Evolutionary conservation across 345 rosid species (phyloP).

Genomic region (Eucalyptus melliodora): DNA sequence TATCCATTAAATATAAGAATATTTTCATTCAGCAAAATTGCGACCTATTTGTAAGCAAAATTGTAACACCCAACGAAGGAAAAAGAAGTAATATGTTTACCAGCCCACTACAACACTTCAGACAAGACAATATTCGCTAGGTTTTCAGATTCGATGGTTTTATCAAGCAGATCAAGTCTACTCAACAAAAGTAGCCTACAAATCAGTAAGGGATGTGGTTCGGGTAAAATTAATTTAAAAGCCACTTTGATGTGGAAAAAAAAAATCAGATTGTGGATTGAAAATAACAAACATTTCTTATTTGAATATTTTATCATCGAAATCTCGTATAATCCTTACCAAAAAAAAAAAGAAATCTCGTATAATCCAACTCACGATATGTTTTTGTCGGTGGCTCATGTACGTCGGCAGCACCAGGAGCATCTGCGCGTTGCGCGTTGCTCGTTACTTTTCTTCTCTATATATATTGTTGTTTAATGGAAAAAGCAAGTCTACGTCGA

Average conservation of each 20-base stretch:
- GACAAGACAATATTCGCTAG: not conserved
- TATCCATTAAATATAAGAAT: too few species aligned
- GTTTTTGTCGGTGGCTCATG: not conserved
- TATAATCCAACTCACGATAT: not conserved
- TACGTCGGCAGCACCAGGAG: not conserved
- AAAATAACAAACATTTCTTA: not conserved
- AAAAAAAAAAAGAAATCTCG: too few species aligned
- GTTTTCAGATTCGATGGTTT: not conserved
- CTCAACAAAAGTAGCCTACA: not conserved
- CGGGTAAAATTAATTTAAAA: not conserved
- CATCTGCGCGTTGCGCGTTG: not conserved
- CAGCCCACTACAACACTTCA: not conserved
- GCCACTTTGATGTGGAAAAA: not conserved
- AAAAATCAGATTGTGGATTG: not conserved
- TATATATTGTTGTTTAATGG: not conserved
- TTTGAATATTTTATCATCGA: too few species aligned
- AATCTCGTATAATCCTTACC: too few species aligned
- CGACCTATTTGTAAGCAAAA: not conserved
- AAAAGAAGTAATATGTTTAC: not conserved
- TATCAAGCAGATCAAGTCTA: not conserved
- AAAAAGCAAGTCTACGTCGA: not conserved
- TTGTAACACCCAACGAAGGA: not conserved
- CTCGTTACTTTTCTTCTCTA: not conserved
- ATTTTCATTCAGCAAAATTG: not conserved
- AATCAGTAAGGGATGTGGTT: not conserved